Percentiles rank a stretch among this genome's conserved stretches.
These are phyloP conservation scores for Claviceps sp. DNA, from an alignment of 2,329 filamentous ascomycete species.

Conservation along the genomic window DNA sequence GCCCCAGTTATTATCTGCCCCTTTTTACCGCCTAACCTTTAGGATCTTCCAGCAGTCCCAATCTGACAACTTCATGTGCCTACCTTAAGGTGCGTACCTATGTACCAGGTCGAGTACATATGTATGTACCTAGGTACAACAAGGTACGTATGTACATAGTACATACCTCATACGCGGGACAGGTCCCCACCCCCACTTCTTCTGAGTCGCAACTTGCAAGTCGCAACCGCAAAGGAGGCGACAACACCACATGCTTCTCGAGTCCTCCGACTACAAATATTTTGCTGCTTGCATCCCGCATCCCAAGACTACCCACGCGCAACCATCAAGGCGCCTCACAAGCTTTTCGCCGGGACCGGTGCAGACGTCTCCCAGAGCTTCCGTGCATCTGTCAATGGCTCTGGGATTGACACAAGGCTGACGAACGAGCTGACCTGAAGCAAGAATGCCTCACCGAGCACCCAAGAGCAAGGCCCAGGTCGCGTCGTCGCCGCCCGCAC, in stretches of 20 bases:
- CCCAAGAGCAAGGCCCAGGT: constrained; percentile 14
- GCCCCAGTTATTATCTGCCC: too few relatives aligned
- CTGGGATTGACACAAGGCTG: constrained; percentile 5
- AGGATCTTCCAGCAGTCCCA: too few relatives aligned
- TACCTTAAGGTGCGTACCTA: too few relatives aligned
- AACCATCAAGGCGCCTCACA: neutral
- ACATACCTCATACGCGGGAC: too few relatives aligned
- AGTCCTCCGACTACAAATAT: neutral
- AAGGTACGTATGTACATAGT: too few relatives aligned
- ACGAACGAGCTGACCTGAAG: constrained; percentile 7
- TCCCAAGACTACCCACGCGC: neutral
- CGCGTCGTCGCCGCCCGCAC: constrained; percentile 8
- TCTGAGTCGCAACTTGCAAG: too few relatives aligned
- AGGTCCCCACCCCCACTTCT: too few relatives aligned
- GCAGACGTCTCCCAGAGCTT: constrained; percentile 3
- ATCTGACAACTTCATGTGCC: too few relatives aligned
- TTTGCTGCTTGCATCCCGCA: neutral
- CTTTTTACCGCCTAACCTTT: too few relatives aligned
- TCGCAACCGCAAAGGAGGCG: too few relatives aligned
- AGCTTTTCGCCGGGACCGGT: neutral
- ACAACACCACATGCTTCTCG: neutral
- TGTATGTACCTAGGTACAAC: too few relatives aligned
- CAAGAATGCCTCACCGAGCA: constrained; percentile 15
- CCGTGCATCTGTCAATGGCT: constrained; percentile 15
- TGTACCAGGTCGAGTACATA: too few relatives aligned